These are phyloP conservation scores for Ceratocystis colombiana DNA, from an alignment of 2,329 filamentous ascomycete genomes.

Conservation along the genomic window DNA sequence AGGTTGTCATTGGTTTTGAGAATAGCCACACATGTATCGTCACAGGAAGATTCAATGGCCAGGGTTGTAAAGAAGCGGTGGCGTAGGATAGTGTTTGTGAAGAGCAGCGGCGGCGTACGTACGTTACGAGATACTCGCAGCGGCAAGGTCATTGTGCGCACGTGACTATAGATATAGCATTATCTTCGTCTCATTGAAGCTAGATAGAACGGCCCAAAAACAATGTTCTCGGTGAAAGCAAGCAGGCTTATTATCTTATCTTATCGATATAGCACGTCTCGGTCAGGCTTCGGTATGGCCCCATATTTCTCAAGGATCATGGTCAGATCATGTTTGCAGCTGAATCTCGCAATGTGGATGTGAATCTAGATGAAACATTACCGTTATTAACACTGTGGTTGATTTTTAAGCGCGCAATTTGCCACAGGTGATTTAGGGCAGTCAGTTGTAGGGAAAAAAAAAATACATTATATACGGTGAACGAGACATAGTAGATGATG, in stretches of 20 bases:
- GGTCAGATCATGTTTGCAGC: constrained; percentile 1
- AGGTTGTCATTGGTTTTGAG: constrained; percentile 38
- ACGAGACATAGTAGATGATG: neutral
- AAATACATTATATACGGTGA: neutral
- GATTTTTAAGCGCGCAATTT: neutral
- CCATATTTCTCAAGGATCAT: neutral
- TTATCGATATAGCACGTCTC: neutral
- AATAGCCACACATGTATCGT: constrained; percentile 84
- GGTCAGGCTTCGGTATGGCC: neutral
- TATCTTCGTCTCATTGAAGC: no score
- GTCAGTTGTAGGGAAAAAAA: no score
- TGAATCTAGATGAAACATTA: neutral
- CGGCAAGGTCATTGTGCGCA: neutral
- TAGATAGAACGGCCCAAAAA: neutral
- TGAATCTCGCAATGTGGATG: neutral
- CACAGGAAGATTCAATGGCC: constrained; percentile 77
- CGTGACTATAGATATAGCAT: neutral
- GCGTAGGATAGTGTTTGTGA: neutral
- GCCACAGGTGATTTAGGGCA: neutral
- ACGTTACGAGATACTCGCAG: neutral
- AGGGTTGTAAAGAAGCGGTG: constrained; percentile 44
- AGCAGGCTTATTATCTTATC: neutral
- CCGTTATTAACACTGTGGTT: neutral
- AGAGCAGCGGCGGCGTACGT: neutral
- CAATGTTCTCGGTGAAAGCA: constrained; percentile 1